phyloP scores from a whole-genome alignment of 164 flowering plant genomes.

The Nymphaea thermarum region DNA sequence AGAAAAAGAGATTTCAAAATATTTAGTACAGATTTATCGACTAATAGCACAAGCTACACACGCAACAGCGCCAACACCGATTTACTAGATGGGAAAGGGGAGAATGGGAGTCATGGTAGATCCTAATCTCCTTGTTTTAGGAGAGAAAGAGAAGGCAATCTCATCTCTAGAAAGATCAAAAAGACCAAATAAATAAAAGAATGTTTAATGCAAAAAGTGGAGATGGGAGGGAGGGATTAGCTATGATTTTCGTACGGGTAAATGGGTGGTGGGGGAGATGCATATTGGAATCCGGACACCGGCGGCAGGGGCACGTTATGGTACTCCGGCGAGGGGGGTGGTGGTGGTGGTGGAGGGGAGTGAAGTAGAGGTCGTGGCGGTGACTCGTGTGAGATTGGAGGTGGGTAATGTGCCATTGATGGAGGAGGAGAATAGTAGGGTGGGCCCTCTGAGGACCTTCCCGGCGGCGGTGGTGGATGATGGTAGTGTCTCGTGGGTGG shows the following conservation, averaged over 20 bases:
- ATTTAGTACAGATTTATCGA: no score
- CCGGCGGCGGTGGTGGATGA: slow-evolving; percentile 2
- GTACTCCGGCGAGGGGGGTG: slow-evolving; percentile 1
- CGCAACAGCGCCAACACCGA: not conserved
- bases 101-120: not conserved
- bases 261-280: slow-evolving; percentile 10
- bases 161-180: not conserved
- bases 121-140: not conserved
- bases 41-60: not conserved
- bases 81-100: not conserved
- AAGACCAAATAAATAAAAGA: not conserved
- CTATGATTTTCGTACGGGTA: not conserved
- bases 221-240: not conserved
- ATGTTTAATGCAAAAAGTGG: not conserved
- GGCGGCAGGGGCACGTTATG: slow-evolving; percentile 4
- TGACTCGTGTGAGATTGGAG: not conserved
- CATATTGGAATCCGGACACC: slow-evolving; percentile 3
- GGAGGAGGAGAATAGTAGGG: not conserved
- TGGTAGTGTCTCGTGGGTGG: slow-evolving; percentile 4
- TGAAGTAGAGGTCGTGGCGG: not conserved
- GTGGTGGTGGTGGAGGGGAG: not conserved
- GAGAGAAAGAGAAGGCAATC: not conserved
- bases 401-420: not conserved
- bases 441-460: no score
- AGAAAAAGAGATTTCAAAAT: no score